A percentile compares a stretch with the other conserved stretches of the same genome.
Conservation (phyloP, 148 eudicot species). For the Suaeda aralocaspica region DNA sequence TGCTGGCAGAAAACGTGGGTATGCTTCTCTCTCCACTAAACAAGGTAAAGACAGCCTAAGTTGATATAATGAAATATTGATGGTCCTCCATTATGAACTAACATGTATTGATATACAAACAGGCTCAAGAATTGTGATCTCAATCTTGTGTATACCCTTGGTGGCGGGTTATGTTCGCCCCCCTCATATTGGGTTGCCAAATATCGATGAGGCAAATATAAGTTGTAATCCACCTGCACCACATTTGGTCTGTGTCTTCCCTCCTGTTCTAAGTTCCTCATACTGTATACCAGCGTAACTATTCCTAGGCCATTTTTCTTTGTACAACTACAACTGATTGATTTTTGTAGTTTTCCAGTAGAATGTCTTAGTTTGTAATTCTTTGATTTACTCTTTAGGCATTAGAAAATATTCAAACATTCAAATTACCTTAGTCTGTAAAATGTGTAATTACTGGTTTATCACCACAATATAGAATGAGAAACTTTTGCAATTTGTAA, state of each 20-base stretch:
- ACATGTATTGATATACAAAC: constrained; percentile 16
- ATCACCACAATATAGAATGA: constrained; percentile 10
- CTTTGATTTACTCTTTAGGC: constrained; percentile 1
- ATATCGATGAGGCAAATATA: constrained; percentile 60
- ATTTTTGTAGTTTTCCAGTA: constrained; percentile 16
- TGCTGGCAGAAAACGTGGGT: constrained; percentile 95
- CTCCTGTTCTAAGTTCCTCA: constrained; percentile 87
- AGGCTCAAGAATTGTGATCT: constrained; percentile 83
- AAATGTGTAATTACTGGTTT: constrained; percentile 17
- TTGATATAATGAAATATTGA: neutral
- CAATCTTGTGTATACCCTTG: constrained; percentile 75
- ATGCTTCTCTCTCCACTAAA: constrained; percentile 62
- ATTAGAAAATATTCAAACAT: neutral
- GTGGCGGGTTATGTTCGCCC: constrained; percentile 93
- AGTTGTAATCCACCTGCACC: constrained; percentile 95
- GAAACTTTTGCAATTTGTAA: constrained; percentile 19
- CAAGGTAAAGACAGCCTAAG: constrained; percentile 45
- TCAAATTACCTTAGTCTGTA: constrained; percentile 16
- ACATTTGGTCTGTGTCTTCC: constrained; percentile 86
- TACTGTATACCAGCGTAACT: constrained; percentile 72
- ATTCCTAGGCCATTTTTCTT: neutral
- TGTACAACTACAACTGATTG: constrained; percentile 10
- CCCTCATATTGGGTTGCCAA: constrained; percentile 75
- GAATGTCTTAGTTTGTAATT: constrained; percentile 1
- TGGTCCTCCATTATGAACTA: neutral